Evolutionary conservation across 139 green algal genomes (phyloP).

Genomic region (Yamagishiella unicocca): DNA sequence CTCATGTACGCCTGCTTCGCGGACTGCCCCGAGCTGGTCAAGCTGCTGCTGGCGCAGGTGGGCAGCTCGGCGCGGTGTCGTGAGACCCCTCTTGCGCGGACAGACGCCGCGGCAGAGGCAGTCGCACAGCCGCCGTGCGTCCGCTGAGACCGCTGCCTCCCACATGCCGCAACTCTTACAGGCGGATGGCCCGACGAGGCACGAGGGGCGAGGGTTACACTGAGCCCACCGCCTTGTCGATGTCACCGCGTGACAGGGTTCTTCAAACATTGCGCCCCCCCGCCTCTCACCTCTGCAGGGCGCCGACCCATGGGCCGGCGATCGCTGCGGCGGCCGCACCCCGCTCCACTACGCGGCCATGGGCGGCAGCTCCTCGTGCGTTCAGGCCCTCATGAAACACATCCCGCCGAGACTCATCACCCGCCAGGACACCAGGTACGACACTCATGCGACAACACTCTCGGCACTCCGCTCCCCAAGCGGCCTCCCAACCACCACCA

Average conservation of each 20-base stretch:
- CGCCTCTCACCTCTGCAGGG: conserved; percentile 37
- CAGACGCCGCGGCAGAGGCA: background rate
- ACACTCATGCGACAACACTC: background rate
- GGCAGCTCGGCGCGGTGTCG: background rate
- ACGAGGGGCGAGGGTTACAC: background rate
- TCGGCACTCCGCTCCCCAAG: background rate
- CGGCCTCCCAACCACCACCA: background rate
- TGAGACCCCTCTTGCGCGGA: background rate
- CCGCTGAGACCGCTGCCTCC: no score
- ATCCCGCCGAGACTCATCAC: background rate
- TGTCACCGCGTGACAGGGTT: background rate
- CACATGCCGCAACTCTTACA: background rate
- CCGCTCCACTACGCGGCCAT: conserved; percentile 23
- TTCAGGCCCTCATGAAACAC: background rate
- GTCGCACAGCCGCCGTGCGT: no score
- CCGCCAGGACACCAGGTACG: background rate
- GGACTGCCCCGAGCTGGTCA: conserved; percentile 32
- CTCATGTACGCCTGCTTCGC: conserved; percentile 56
- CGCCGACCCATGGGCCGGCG: conserved; percentile 59
- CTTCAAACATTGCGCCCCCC: no score
- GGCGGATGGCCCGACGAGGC: background rate
- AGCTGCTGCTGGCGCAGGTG: conserved; percentile 44
- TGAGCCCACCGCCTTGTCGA: background rate
- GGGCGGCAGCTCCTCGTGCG: background rate
- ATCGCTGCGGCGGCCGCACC: conserved; percentile 53